Evolutionary conservation across 805 yeast species (phyloP).

Genomic region (Metschnikowia koreensis): DNA sequence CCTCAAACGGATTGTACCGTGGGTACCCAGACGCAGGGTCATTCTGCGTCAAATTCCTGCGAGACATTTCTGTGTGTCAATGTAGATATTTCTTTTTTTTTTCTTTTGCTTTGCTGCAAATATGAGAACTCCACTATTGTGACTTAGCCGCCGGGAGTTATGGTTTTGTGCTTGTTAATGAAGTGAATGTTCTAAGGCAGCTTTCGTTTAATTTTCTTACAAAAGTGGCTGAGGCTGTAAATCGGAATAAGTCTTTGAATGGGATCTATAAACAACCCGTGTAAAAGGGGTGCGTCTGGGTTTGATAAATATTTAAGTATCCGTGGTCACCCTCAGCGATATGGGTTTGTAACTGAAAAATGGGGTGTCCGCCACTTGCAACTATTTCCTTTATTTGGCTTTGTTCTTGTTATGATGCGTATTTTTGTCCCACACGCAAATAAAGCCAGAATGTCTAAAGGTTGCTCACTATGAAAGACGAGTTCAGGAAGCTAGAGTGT

Average conservation of each 20-base stretch:
- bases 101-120: not conserved
- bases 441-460: not conserved
- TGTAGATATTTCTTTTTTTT: not conserved
- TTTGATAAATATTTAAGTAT: constrained; percentile 1
- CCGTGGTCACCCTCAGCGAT: not conserved
- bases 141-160: not conserved
- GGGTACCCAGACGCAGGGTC: constrained; percentile 2
- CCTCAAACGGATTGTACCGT: constrained; percentile 9
- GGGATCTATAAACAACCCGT: not conserved
- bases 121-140: too few species aligned
- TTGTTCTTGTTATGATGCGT: not conserved
- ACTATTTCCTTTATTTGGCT: not conserved
- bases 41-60: constrained; percentile 18
- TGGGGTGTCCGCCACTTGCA: too few species aligned
- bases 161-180: too few species aligned
- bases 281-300: not conserved
- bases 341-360: not conserved
- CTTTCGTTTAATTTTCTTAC: not conserved
- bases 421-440: not conserved
- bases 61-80: constrained; percentile 10
- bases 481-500: constrained; percentile 2
- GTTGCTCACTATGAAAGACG: not conserved
- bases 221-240: not conserved
- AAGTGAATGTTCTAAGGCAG: not conserved
- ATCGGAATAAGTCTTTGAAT: not conserved